Base-by-base conservation (phyloP, 2,329 filamentous ascomycete species). In the Colletotrichum paranaense region DNA sequence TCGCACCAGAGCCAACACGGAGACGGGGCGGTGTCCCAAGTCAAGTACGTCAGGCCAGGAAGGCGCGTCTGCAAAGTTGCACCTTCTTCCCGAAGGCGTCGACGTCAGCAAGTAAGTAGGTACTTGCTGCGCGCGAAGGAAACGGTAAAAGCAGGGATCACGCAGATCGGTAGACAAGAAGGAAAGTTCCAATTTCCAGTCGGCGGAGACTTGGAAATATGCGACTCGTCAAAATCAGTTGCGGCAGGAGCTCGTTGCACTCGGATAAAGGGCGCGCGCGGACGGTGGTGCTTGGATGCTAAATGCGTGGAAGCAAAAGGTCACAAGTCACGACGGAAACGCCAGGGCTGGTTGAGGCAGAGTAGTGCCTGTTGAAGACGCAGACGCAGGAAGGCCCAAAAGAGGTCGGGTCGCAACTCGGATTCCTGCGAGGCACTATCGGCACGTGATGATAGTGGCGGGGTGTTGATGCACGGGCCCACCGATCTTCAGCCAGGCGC, bases 401-500 rank as follows among this genome's bases (percentile, higher is more conserved):
- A 55, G 42, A 38, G 66, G 53, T 71, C 71, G 56, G 71, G 71
- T 73, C 49, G 60, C 71, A 73, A 71, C 59, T 22, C 46, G 11
- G 30, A 72, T 32, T 19, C 28, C 5, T 35, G n/a, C 9, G 9
- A 14, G n/a, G 24, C 12, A 14, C n/a, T 73, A 59, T 64, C 59
- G 24, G 22, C 71, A 73, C 71, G 71, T 73, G 71, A 63, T n/a
- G 66, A 53, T 46, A 71, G 60, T 57, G 35, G 49, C 56, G 53
- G 71, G 49, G 49, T 32, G 6, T 12, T 24, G 30, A 38, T 38
- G 49, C 14, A 35, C 57, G 12, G 14, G n/a, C 14, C 16, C 12
- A 52, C 42, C 1, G 14, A 7, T 4, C 14, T 9, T 8, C 16
- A 49, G 19, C 42, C 19, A 49, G 42, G 42, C 22, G 42, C 19